Evolutionary conservation across 495 filamentous ascomycete species (phyloP), one percentile per base, ranked within the genome.

Genomic region (Tuber magnatum): DNA sequence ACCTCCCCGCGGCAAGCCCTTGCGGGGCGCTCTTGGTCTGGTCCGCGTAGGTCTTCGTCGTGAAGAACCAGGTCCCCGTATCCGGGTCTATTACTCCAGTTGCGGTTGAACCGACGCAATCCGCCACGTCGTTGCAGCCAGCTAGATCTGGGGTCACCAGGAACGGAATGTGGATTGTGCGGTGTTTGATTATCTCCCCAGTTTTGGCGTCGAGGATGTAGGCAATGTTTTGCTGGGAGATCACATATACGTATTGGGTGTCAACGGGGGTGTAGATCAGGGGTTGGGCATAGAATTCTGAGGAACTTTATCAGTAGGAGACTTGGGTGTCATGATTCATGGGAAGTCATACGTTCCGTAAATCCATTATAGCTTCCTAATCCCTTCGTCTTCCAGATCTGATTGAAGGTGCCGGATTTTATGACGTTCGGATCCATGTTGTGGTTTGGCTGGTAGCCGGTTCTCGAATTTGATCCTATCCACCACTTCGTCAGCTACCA

Each of bases 1-100:
- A 84, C 22, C 84, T 68, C 0, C 84, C 84, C 8, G 83, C 81
- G 1, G 75, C 70, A 20, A 81, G 73, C 22, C 84, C 84, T 44
- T 83, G 81, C 0, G 79, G 72, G 44, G 70, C 76, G 0, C 71
- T 78, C 7, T 70, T 78, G 10, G 70, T 69, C 73, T 85, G 84
- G 44, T 84, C 77, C 7, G 65, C 72, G 77, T 87, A 86, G 10
- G 85, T 86, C 72, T 87, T 87, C 9, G 86, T 81, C 1, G 82
- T 85, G 32, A 86, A 73, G 72, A 85, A 87, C 83, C 84, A 84
- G 56, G 84, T 84, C 10, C 84, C 83, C 0, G 85, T 84, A 22
- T 74, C 82, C 0, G 86, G 86, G 78, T 88, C 87, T 68, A 88
- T 87, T 28, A 87, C 83, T n/a, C 84, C 84, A 4, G 85, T 87